These are phyloP conservation scores for Aureobasidium sp. DNA, from an alignment of 2,329 filamentous ascomycete genomes.

Conservation along the genomic window DNA sequence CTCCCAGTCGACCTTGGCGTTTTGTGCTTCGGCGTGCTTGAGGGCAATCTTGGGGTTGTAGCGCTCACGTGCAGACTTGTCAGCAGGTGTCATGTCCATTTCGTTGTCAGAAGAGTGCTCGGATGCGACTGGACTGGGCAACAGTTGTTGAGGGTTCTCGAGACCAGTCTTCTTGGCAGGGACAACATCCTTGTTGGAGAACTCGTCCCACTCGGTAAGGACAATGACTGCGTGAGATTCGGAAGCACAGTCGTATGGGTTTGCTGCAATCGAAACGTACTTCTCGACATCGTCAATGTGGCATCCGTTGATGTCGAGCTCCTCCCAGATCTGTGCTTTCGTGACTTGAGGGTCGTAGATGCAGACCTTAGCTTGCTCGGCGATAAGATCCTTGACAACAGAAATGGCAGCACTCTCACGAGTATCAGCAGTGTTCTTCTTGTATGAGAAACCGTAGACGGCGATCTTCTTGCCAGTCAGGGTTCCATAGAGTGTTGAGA, in stretches of 20 bases:
- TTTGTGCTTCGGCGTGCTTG: slow-evolving; percentile 13
- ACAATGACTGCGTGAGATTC: slow-evolving; percentile 30
- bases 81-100: slow-evolving; percentile 10
- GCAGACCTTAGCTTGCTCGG: slow-evolving; percentile 57
- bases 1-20: slow-evolving; percentile 27
- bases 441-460: slow-evolving; percentile 70
- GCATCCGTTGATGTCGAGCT: slow-evolving; percentile 22
- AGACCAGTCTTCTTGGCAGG: neutral
- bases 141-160: slow-evolving; percentile 3
- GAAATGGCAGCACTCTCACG: slow-evolving; percentile 64
- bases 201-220: slow-evolving; percentile 31
- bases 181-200: slow-evolving; percentile 27
- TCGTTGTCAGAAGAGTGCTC: slow-evolving; percentile 9
- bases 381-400: slow-evolving; percentile 58
- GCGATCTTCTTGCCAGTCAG: slow-evolving; percentile 63
- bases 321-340: slow-evolving; percentile 29
- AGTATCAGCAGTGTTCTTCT: slow-evolving; percentile 71
- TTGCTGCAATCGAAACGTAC: slow-evolving; percentile 24
- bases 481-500: slow-evolving; percentile 61
- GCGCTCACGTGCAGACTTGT: slow-evolving; percentile 10
- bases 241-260: slow-evolving; percentile 29
- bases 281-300: slow-evolving; percentile 23
- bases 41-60: slow-evolving; percentile 9
- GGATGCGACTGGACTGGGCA: slow-evolving; percentile 11
- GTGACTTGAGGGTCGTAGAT: slow-evolving; percentile 57